Evolutionary conservation across 805 yeast species (phyloP), one percentile per base, ranked within the genome.

Genomic region (Schwanniomyces vanrijiae): DNA sequence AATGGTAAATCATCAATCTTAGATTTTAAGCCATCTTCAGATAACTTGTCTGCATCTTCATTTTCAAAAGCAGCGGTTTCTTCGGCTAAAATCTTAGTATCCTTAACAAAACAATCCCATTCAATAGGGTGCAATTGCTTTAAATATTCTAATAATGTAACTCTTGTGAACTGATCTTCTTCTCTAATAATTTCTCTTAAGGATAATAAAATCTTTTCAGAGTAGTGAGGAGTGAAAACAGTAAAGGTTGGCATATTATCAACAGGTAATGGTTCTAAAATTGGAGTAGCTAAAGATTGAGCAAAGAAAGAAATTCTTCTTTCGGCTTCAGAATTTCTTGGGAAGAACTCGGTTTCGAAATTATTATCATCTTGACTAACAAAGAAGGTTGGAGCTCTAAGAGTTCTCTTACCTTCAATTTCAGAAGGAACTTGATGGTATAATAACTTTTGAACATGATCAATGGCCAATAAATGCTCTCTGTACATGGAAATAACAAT

Each of bases 181-280:
- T 84, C 90, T 53, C 83, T 80, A 47, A 90, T 87, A 18, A 90
- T 83, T 61, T 90, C 96, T 59, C 83, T 82, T 53, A 90, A 71
- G 2, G 88, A 79, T 47, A 90, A 71, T 14, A 86, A 75, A 42
- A 90, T 88, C 66, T 86, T 90, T 62, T 90, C 97, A 6, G 86
- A 76, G 64, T 86, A 90, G 63, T 90, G 96, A 7, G 97, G 97
- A 39, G 90, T 78, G 58, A 90, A 72, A 7, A 90, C 96, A 34
- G 99, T 91, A 71, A 94, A 94, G 10, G 98, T 92, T 55, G 99
- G 99, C 99, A 94, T 94, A 78, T 92, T 92, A 72, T 94, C 99
- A 58, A 95, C 98, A 38, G 99, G 99, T 65, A 94, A 78, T 52
- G 99, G 98, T 75, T 94, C 99, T 53, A 97, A 96, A 60, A 94